phyloP scores from a whole-genome alignment of 192 early-diverging fungal genomes.

The Backusella australiensis region DNA sequence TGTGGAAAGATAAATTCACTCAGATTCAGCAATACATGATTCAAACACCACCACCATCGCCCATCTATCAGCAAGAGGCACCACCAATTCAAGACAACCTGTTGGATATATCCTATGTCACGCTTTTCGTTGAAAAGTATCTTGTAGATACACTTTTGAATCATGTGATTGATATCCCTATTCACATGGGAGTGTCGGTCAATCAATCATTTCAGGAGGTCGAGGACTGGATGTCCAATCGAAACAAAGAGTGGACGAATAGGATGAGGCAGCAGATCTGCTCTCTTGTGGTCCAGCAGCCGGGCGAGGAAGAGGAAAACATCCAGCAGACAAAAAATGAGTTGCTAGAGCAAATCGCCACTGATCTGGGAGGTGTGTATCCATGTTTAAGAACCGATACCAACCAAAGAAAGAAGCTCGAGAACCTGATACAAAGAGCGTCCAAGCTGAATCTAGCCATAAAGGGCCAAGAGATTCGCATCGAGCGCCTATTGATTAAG shows the following conservation, averaged over 20 bases:
- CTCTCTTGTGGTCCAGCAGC: constrained; percentile 20
- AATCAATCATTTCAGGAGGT: constrained; percentile 25
- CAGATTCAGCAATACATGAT: constrained; percentile 5
- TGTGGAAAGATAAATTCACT: constrained; percentile 3
- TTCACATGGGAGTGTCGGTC: constrained; percentile 24
- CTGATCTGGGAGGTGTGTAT: constrained; percentile 8
- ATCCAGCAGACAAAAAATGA: constrained; percentile 3
- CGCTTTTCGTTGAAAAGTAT: constrained; percentile 29
- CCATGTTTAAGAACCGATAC: neutral
- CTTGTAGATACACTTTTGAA: constrained; percentile 12
- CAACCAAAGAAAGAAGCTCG: constrained; percentile 8
- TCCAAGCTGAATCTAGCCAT: constrained; percentile 61
- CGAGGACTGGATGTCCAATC: constrained; percentile 21
- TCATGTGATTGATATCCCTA: constrained; percentile 15
- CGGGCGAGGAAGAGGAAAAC: neutral
- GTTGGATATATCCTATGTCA: constrained; percentile 21
- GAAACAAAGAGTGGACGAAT: constrained; percentile 19
- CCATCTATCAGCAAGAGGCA: neutral
- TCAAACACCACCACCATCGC: neutral
- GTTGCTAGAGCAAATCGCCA: neutral
- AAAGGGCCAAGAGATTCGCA: constrained; percentile 63
- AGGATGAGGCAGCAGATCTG: constrained; percentile 27
- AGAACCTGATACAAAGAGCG: constrained; percentile 61
- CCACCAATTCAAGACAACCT: neutral
- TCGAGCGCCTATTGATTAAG: constrained; percentile 38